Evolutionary conservation across 176 grass and related monocot species (phyloP).

Genomic region (Guadua angustifolia): DNA sequence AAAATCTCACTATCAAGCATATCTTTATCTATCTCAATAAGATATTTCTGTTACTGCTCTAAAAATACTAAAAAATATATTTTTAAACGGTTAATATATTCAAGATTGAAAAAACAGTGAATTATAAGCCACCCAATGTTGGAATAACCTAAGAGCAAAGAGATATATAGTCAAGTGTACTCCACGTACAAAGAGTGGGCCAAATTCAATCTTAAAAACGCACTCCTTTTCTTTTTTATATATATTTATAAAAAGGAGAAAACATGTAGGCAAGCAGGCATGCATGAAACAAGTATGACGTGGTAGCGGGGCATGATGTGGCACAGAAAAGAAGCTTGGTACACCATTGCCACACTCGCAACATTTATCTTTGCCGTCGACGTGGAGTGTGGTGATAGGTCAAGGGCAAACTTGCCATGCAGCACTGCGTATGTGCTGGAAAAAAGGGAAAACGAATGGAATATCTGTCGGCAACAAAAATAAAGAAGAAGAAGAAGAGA

Average conservation of each 20-base stretch:
- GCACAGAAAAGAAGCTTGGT: not conserved
- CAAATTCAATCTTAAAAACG: not conserved
- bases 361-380: not conserved
- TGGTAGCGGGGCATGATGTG: not conserved
- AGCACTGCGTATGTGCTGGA: not conserved
- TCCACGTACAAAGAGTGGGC: not conserved
- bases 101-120: not conserved
- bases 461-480: constrained; percentile 4
- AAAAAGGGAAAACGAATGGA: not conserved
- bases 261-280: not conserved
- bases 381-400: not conserved
- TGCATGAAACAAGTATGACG: not conserved
- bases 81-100: not conserved
- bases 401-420: not conserved
- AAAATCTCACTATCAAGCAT: not conserved
- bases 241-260: not conserved
- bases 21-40: not conserved
- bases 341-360: not conserved
- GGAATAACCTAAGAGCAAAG: not conserved
- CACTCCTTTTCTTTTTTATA: not conserved
- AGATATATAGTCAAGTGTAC: not conserved
- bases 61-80: not conserved
- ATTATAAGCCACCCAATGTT: not conserved
- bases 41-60: not conserved
- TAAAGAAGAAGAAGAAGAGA: not conserved